Base-by-base conservation (phyloP, 129 eudicot genomes). In the Chrysanthemum lavandulifolium region DNA sequence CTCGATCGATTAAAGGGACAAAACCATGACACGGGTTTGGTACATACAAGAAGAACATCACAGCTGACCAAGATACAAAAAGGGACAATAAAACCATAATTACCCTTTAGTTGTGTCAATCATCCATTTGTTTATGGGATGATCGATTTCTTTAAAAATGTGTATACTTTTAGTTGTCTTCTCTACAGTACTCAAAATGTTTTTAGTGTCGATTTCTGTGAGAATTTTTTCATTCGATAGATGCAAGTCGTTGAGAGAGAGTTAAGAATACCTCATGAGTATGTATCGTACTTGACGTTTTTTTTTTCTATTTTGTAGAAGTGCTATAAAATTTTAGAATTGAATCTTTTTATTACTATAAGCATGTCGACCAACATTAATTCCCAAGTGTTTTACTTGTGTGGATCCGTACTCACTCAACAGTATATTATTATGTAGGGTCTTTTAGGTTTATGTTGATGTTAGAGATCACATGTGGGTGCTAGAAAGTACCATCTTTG, bases 261-360 rank as follows among this genome's bases (percentile, higher is more conserved):
- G 70, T 3, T 16, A 54, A 67, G 58, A 78, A 36, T 25, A 81
- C 72, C 69, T 72, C 27, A 72, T 49, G 74, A 68, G 84, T 73
- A 74, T 88, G 91, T 85, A 31, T 31, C 6, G 54, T 49, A 62
- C 63, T 58, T 19, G 1, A 3, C 13, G 3, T 63, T 54, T 2
- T 15, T 19, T n/a, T 25, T 43, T 12, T 27, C 5, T n/a, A 12
- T 23, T 18, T 52, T 80, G 89, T 82, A 82, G 67, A 83, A 87
- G 61, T 81, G 86, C 72, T 75, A 40, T 75, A 83, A 52, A 81
- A 57, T 86, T 86, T 86, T 80, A 80, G 61, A 79, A 36, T 68
- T 73, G 68, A 63, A 63, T 62, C 25, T 53, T 64, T 73, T 50
- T 51, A 14, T 14, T 18, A 1, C 72, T 19, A 64, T 66, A 64